phyloP scores from a whole-genome alignment of 2,329 filamentous ascomycete genomes.

The Penicillium olsonii region DNA sequence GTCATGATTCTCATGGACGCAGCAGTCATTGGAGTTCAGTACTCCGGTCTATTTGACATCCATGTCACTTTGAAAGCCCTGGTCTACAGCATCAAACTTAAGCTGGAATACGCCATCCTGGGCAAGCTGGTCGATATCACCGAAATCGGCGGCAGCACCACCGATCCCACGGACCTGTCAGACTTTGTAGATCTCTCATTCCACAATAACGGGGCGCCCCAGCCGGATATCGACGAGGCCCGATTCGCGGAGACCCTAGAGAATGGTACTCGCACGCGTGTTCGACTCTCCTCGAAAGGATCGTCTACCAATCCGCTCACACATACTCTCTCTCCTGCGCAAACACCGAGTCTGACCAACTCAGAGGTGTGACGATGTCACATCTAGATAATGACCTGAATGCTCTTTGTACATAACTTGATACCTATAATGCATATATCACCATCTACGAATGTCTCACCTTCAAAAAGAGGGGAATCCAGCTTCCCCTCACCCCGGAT shows the following conservation, averaged over 20 bases:
- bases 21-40: constrained; percentile 43
- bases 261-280: background rate
- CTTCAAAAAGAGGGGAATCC: constrained; percentile 8
- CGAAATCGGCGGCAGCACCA: constrained; percentile 16
- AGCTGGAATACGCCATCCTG: constrained; percentile 50
- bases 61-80: constrained; percentile 48
- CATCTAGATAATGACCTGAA: constrained; percentile 8
- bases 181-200: constrained; percentile 27
- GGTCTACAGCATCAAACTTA: constrained; percentile 51
- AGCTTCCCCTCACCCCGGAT: constrained; percentile 7
- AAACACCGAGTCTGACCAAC: constrained; percentile 8
- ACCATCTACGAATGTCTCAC: background rate
- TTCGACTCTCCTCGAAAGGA: constrained; percentile 13
- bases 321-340: constrained; percentile 3
- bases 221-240: constrained; percentile 19
- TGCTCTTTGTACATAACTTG: constrained; percentile 3
- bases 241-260: constrained; percentile 6
- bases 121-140: constrained; percentile 39
- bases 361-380: constrained; percentile 9
- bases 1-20: constrained; percentile 49
- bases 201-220: constrained; percentile 7
- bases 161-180: constrained; percentile 23
- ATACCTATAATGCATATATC: constrained; percentile 7
- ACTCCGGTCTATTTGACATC: constrained; percentile 43
- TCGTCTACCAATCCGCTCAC: constrained; percentile 13